Evolutionary conservation across 129 eudicot genomes (phyloP).

Genomic region (Centrapalus pauciflorus): DNA sequence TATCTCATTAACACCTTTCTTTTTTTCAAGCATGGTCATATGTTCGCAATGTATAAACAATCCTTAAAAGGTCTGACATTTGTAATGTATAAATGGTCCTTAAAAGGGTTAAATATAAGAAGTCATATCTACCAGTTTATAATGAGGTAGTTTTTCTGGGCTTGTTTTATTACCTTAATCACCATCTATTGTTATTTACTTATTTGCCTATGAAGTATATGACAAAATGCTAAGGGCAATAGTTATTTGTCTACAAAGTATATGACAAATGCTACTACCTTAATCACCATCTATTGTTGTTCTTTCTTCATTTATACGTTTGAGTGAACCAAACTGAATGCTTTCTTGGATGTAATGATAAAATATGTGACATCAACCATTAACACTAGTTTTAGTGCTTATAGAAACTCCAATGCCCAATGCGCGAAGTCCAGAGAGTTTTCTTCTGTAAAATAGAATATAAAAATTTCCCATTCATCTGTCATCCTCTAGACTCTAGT

Average conservation of each 20-base stretch:
- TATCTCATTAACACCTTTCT: not conserved
- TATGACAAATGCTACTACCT: conserved; percentile 1
- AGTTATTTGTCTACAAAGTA: not conserved
- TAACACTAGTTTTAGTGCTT: not conserved
- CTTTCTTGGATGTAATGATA: not conserved
- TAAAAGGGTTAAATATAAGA: not conserved
- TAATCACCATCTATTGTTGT: not conserved
- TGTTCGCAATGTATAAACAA: not conserved
- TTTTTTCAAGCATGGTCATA: not conserved
- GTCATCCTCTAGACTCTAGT: too few relatives aligned
- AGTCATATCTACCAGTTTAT: not conserved
- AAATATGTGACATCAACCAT: not conserved
- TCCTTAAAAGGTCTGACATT: not conserved
- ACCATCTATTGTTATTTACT: not conserved
- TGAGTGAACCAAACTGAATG: not conserved
- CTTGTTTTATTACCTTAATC: not conserved
- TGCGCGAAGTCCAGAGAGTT: not conserved
- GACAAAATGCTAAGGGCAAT: not conserved
- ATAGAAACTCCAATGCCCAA: not conserved
- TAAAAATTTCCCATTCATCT: too few relatives aligned
- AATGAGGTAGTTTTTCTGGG: not conserved
- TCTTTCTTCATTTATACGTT: not conserved
- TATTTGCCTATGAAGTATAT: not conserved
- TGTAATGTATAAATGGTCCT: not conserved
- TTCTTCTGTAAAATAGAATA: not conserved